Evolutionary conservation across 2,329 filamentous ascomycete species (phyloP), one percentile per base, ranked within the genome.

Genomic region (Gyromitra esculenta): DNA sequence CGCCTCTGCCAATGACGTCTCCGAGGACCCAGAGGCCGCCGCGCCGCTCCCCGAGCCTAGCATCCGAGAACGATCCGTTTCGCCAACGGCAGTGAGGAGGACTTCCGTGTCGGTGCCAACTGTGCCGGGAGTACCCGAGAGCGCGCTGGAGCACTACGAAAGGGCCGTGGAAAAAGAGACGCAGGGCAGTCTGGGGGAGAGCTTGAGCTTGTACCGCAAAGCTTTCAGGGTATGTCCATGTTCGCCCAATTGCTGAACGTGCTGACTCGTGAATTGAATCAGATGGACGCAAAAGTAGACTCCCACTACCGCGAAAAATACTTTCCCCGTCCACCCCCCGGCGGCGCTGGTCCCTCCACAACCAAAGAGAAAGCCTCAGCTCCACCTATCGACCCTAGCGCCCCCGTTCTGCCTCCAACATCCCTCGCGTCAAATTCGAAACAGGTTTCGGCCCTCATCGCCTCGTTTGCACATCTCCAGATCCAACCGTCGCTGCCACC

Each of bases 71-170:
- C 64, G 45, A 3, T 31, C 64, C 5, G 35, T 41, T 5, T 75
- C 65, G n/a, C 75, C 60, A 6, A 31, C 43, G 5, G 60, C 72
- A 5, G 56, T 48, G 41, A 39, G 69, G 56, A 31, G 74, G 31
- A 31, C 63, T 37, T 74, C 68, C 2, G 43, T 68, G 41, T 52
- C 66, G n/a, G 31, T 60, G 39, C 21, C 25, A 8, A 31, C 62
- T 13, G 18, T 39, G 21, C 25, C 18, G 11, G 57, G n/a, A 21
- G 71, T 74, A 0, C 78, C 78, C 6, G 82, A 48, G 80, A 92
- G 94, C 9, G 96, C 96, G 0, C 84, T 99, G 15, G 96, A 98
- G 81, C 92, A 97, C 83, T 98, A 96, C 81, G 96, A 98, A 83
- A 89, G 89, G 82, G 96, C 95, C 2, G 94, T 97, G 72, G 92